Conservation (phyloP, 805 yeast species). For the Wickerhamiella hasegawae region DNA sequence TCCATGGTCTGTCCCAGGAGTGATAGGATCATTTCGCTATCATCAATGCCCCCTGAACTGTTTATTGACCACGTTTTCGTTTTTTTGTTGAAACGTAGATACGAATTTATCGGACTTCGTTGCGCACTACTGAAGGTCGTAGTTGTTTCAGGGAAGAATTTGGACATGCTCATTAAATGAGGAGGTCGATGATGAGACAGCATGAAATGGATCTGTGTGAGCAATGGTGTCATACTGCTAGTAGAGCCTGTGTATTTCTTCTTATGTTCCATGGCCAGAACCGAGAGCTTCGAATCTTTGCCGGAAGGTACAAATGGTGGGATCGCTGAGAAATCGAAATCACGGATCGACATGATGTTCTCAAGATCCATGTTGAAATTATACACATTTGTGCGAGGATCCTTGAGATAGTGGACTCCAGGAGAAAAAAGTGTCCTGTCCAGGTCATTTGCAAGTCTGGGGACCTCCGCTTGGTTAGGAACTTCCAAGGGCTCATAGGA, state of each 20-base stretch:
- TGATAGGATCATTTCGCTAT: slow-evolving; percentile 57
- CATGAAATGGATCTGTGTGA: slow-evolving; percentile 59
- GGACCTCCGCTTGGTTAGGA: slow-evolving; percentile 25
- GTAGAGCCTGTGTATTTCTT: slow-evolving; percentile 57
- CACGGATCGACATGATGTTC: slow-evolving; percentile 42
- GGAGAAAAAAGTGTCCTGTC: slow-evolving; percentile 67
- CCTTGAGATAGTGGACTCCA: slow-evolving; percentile 60
- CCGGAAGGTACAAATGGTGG: slow-evolving; percentile 50
- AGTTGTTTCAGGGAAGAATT: slow-evolving; percentile 24
- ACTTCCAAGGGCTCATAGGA: slow-evolving; percentile 10
- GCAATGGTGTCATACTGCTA: slow-evolving; percentile 65
- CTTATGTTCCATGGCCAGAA: slow-evolving; percentile 28
- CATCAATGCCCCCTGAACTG: no score
- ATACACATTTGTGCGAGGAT: slow-evolving; percentile 57
- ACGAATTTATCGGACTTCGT: slow-evolving; percentile 30
- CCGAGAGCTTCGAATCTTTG: slow-evolving; percentile 37
- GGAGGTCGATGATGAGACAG: slow-evolving; percentile 45
- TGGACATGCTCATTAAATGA: slow-evolving; percentile 31
- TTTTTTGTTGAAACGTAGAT: slow-evolving; percentile 33
- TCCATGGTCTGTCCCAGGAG: slow-evolving; percentile 71
- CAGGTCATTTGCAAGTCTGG: slow-evolving; percentile 47
- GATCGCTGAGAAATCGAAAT: slow-evolving; percentile 46
- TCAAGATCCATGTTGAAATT: slow-evolving; percentile 51
- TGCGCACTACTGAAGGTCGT: slow-evolving; percentile 30
- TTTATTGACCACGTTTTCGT: slow-evolving; percentile 44